Percentiles rank a stretch among this genome's conserved stretches.
These are phyloP conservation scores for Xerocomellus dryophilus DNA, from an alignment of 768 basidiomycete genomes.

Conservation along the genomic window DNA sequence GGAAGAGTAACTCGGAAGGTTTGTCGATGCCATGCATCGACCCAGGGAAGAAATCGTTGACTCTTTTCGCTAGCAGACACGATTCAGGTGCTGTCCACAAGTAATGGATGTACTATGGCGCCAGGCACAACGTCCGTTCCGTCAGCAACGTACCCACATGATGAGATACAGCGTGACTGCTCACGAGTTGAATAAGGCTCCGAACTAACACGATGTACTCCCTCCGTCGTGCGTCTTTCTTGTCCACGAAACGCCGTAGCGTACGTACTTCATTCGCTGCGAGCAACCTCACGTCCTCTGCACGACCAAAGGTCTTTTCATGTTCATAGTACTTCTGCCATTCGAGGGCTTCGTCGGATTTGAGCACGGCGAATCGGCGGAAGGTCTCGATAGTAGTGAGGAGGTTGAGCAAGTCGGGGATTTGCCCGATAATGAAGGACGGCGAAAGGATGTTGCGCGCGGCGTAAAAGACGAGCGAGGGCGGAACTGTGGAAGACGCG, in stretches of 20 bases:
- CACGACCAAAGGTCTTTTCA: not conserved
- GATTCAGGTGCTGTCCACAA: slow-evolving; percentile 29
- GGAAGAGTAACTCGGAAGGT: slow-evolving; percentile 25
- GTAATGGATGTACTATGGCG: slow-evolving; percentile 26
- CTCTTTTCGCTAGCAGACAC: slow-evolving; percentile 15
- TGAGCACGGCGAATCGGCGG: slow-evolving; percentile 17
- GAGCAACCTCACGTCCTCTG: slow-evolving; percentile 18
- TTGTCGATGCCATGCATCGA: slow-evolving; percentile 10
- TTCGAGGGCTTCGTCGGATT: slow-evolving; percentile 19
- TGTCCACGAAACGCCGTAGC: slow-evolving; percentile 10
- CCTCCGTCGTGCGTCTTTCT: slow-evolving; percentile 15
- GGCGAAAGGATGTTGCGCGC: slow-evolving; percentile 31
- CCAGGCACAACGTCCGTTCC: not conserved
- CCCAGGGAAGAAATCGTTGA: slow-evolving; percentile 31
- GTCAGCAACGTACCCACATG: not conserved
- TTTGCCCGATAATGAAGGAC: slow-evolving; percentile 29
- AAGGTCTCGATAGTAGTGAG: slow-evolving; percentile 23
- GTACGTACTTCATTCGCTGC: slow-evolving; percentile 13
- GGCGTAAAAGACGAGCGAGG: slow-evolving; percentile 24
- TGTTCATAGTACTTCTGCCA: slow-evolving; percentile 27
- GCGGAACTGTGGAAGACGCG: slow-evolving; percentile 3
- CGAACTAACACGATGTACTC: slow-evolving; percentile 25
- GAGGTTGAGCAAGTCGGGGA: slow-evolving; percentile 29
- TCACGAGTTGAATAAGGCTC: slow-evolving; percentile 22
- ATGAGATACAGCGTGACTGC: not conserved